These are phyloP conservation scores for Vaccinium vitisidaea DNA, from an alignment of 148 eudicot species.

Conservation along the genomic window DNA sequence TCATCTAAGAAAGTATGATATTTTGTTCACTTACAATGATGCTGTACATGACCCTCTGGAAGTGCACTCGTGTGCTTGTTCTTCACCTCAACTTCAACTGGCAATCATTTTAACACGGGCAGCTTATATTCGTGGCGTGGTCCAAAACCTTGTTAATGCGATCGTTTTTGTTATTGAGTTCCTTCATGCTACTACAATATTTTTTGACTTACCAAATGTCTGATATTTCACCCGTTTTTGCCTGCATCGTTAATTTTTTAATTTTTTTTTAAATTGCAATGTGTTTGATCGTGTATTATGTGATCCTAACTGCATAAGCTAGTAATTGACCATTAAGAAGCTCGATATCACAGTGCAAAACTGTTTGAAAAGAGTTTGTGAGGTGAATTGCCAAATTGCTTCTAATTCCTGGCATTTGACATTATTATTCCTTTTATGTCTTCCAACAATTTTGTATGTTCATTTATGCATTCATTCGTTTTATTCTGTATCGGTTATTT, in stretches of 20 bases:
- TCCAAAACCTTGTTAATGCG: neutral
- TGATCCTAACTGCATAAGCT: neutral
- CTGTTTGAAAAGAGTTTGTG: constrained; percentile 3
- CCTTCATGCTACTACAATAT: neutral
- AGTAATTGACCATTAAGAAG: neutral
- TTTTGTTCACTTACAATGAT: neutral
- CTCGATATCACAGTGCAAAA: neutral
- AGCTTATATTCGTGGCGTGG: neutral
- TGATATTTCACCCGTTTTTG: neutral
- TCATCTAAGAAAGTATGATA: neutral
- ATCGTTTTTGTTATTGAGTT: neutral
- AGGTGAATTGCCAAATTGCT: neutral
- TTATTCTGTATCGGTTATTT: constrained; percentile 10
- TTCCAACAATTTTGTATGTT: neutral
- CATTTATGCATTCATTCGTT: neutral
- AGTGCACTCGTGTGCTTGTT: neutral
- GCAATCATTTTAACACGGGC: neutral
- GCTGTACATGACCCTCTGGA: neutral
- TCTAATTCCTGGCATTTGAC: neutral
- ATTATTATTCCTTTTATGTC: neutral
- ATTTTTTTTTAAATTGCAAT: neutral
- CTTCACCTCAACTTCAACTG: neutral
- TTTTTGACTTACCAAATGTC: neutral
- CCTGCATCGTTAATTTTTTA: neutral
- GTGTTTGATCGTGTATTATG: neutral